A percentile compares a stretch with the other conserved stretches of the same genome.
Conservation (phyloP, 2,329 filamentous ascomycete species). For the Monosporascus sp. region DNA sequence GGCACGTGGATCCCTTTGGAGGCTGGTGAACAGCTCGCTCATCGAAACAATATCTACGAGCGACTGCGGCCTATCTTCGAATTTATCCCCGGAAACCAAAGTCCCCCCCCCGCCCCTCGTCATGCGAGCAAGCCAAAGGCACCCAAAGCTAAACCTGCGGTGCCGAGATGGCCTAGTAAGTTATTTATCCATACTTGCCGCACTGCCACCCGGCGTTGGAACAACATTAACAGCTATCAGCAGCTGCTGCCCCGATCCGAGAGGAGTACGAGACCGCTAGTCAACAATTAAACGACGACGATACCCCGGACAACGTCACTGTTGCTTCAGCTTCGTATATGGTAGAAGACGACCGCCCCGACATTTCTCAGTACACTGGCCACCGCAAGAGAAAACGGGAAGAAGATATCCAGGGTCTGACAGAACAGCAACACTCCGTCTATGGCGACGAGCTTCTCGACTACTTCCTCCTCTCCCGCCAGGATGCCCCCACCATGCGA, state of each 20-base stretch:
- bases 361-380: conserved; percentile 60
- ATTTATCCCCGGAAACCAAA: conserved; percentile 76
- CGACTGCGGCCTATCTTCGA: conserved; percentile 86
- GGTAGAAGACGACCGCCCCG: conserved; percentile 74
- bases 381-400: conserved; percentile 74
- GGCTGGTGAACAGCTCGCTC: conserved; percentile 74
- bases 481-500: conserved; percentile 64
- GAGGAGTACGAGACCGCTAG: conserved; percentile 64
- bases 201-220: not conserved
- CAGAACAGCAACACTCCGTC: conserved; percentile 79
- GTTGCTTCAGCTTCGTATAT: conserved; percentile 80
- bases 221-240: conserved; percentile 20
- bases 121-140: conserved; percentile 84
- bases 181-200: conserved; percentile 2
- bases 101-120: conserved; percentile 88
- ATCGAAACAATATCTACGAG: conserved; percentile 80
- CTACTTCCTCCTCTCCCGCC: conserved; percentile 86
- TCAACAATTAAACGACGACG: conserved; percentile 64
- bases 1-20: conserved; percentile 94
- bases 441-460: conserved; percentile 93
- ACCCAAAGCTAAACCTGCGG: conserved; percentile 55
- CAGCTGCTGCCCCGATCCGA: conserved; percentile 34
- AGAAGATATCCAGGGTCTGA: conserved; percentile 54
- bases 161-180: conserved; percentile 54
- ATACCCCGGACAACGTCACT: conserved; percentile 77